These are phyloP conservation scores for Batkoa obscura DNA, from an alignment of 371 early-diverging fungal species.

Conservation along the genomic window DNA sequence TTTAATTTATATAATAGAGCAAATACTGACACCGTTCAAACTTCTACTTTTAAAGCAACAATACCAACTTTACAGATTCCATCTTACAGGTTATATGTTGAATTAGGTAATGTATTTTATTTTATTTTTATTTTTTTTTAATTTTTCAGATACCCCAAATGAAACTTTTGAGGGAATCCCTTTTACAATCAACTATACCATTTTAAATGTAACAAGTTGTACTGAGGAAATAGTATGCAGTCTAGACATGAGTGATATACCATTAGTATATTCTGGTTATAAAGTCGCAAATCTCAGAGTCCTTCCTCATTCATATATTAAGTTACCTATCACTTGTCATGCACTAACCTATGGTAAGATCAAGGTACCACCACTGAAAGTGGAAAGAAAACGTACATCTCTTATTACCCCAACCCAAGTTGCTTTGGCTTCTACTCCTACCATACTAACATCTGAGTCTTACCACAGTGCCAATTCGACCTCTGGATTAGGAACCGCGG, in stretches of 20 bases:
- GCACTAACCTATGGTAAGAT: not conserved
- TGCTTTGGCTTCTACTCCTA: too few relatives aligned
- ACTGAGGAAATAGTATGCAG: not conserved
- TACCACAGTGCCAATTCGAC: too few relatives aligned
- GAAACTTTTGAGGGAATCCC: not conserved
- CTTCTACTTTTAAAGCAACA: not conserved
- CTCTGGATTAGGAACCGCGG: too few relatives aligned
- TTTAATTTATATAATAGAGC: too few relatives aligned
- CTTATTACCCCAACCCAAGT: too few relatives aligned
- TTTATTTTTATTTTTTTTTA: not conserved
- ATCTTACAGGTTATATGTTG: not conserved
- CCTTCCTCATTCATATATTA: not conserved
- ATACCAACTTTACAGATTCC: not conserved
- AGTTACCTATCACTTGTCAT: not conserved
- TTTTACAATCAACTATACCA: not conserved
- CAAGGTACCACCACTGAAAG: not conserved
- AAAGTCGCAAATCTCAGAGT: not conserved
- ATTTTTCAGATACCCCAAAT: not conserved
- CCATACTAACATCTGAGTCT: too few relatives aligned
- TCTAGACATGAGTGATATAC: not conserved
- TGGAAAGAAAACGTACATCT: not conserved
- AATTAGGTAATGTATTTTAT: not conserved
- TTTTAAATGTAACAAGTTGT: not conserved
- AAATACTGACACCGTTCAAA: too few relatives aligned
- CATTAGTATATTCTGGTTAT: not conserved